Evolutionary conservation across 2,329 filamentous ascomycete species (phyloP).

Genomic region (Davidsoniella virescens): DNA sequence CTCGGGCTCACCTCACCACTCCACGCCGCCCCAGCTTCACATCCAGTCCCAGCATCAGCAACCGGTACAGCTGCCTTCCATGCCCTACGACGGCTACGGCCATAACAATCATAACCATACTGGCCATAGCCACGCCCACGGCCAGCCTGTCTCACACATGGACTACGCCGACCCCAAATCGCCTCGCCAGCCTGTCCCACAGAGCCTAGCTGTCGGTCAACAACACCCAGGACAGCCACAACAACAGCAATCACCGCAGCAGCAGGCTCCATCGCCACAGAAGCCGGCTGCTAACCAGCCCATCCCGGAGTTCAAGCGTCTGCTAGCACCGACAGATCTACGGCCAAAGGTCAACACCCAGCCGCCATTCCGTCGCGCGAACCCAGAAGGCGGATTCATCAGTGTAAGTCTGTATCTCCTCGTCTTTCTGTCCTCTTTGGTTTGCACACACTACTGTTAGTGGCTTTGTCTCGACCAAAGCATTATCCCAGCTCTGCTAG

Average conservation of each 20-base stretch:
- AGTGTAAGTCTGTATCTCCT: slow-evolving; percentile 45
- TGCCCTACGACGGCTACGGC: slow-evolving; percentile 46
- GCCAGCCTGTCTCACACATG: slow-evolving; percentile 38
- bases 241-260: slow-evolving; percentile 16
- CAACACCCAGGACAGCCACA: slow-evolving; percentile 14
- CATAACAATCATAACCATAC: slow-evolving; percentile 3
- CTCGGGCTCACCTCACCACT: slow-evolving; percentile 11
- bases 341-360: slow-evolving; percentile 72
- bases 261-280: slow-evolving; percentile 5
- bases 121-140: not conserved
- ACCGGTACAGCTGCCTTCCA: slow-evolving; percentile 11
- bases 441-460: not conserved
- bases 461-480: no score
- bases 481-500: no score
- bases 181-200: slow-evolving; percentile 36
- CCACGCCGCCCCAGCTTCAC: slow-evolving; percentile 9
- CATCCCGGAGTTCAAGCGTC: slow-evolving; percentile 75
- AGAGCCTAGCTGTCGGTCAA: slow-evolving; percentile 18
- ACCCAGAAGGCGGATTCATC: slow-evolving; percentile 94
- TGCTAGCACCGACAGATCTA: slow-evolving; percentile 56
- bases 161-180: slow-evolving; percentile 44
- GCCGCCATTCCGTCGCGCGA: slow-evolving; percentile 79
- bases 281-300: slow-evolving; percentile 38
- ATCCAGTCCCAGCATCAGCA: slow-evolving; percentile 12
- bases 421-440: slow-evolving; percentile 13